Percentiles rank a stretch among this genome's conserved stretches.
These are phyloP conservation scores for Calocera cornea DNA, from an alignment of 768 basidiomycete genomes.

Conservation along the genomic window DNA sequence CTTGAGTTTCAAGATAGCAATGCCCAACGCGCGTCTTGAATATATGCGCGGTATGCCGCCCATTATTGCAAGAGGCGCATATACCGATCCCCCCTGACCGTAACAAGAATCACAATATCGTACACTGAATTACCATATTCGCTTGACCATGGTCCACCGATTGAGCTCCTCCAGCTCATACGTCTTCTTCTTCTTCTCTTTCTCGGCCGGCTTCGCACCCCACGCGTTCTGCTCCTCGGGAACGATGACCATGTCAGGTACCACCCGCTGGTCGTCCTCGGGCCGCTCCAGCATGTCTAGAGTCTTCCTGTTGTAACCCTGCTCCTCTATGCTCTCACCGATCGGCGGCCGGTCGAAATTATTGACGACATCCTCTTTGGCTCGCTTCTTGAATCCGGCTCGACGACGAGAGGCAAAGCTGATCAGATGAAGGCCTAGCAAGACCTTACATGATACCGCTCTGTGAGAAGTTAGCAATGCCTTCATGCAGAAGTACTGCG, in stretches of 20 bases:
- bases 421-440: conserved; percentile 79
- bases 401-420: conserved; percentile 66
- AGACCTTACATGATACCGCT: conserved; percentile 74
- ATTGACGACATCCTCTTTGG: conserved; percentile 62
- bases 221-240: conserved; percentile 4
- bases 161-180: conserved; percentile 59
- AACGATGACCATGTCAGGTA: conserved; percentile 46
- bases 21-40: no score
- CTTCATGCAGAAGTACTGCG: conserved; percentile 18
- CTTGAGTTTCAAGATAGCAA: no score
- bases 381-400: conserved; percentile 42
- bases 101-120: background rate
- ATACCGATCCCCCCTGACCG: no score
- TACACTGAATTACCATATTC: conserved; percentile 46
- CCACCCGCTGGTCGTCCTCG: conserved; percentile 50
- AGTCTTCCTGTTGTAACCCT: conserved; percentile 34
- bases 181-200: conserved; percentile 11
- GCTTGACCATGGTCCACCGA: conserved; percentile 89
- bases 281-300: conserved; percentile 59
- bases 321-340: conserved; percentile 79
- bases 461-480: conserved; percentile 20
- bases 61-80: no score
- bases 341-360: conserved; percentile 84
- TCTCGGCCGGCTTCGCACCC: conserved; percentile 30
- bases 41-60: no score